Conservation (phyloP, 2,329 filamentous ascomycete genomes). For the Aspergillus piperis region DNA sequence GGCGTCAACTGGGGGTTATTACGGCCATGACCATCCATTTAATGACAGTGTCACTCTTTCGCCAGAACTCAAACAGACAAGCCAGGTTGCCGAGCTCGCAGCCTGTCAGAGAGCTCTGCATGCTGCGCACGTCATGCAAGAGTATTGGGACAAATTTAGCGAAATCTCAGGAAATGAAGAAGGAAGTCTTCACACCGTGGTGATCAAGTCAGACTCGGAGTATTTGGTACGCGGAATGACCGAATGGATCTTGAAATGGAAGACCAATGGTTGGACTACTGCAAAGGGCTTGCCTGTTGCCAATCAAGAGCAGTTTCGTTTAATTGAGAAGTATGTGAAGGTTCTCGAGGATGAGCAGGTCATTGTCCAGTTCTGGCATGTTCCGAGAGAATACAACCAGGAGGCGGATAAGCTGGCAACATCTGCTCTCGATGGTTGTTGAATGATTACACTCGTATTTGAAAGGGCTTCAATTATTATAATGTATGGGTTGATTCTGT, state of each 20-base stretch:
- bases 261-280: neutral
- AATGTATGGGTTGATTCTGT: too few relatives aligned
- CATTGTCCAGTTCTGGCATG: neutral
- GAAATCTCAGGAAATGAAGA: neutral
- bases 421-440: neutral
- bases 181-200: accelerated
- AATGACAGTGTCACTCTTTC: neutral
- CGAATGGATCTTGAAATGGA: neutral
- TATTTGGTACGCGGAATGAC: neutral
- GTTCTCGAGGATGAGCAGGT: neutral
- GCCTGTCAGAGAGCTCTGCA: neutral
- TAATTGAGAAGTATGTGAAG: too few relatives aligned
- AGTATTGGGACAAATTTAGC: neutral
- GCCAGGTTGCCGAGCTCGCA: conserved; percentile 5
- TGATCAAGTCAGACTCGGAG: neutral
- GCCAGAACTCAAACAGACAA: neutral
- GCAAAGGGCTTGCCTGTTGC: neutral
- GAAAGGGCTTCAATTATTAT: too few relatives aligned
- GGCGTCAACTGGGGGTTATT: neutral
- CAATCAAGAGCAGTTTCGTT: neutral
- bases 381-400: neutral
- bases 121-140: neutral
- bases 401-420: neutral
- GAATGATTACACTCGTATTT: too few relatives aligned
- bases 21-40: neutral